Base-by-base conservation (phyloP, 2,329 filamentous ascomycete species). In the Fusarium ambrosium region DNA sequence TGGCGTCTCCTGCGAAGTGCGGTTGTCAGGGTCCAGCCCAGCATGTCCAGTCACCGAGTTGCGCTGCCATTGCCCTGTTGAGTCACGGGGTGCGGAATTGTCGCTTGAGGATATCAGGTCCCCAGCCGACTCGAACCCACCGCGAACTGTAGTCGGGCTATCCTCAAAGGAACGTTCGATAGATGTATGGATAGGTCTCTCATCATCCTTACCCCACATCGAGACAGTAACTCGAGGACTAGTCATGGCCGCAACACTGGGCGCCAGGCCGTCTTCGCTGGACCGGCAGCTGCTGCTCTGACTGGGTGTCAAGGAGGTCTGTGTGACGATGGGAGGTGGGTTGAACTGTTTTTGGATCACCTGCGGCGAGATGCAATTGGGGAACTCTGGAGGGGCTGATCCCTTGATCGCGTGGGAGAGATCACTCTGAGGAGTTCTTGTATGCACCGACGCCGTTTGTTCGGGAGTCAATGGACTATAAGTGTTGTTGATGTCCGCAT, bases 151-250 rank as follows among this genome's bases (percentile, higher is more conserved):
- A 45, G 78, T 79, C 32, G 83, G 79, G 62, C 78, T 82, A 59
- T 85, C 82, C 61, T 82, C 80, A 37, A 87, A 84, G 8, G 80
- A 78, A 16, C 84, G 83, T 69, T 87, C 86, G 39, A 85, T 72
- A n/a, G 71, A 64, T 8, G 83, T 80, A 60, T 84, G 84, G 14
- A 84, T 76, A 1, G 81, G 80, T 24, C 77, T 79, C 39, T 78
- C 79, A 48, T 80, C 83, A 64, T 84, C 87, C 70, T 83, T 85
- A 55, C 86, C 88, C 87, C 87, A 91, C 71, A 89, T 82, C 1
- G 89, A 91, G 58, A 91, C 87, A 7, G 86, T 89, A 22, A 91
- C 87, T 32, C 85, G 85, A 8, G 89, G 89, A 76, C 89, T 90
- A 36, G 83, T 80, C 85, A 88, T 88, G 63, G 81, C 77, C 60